phyloP scores from a whole-genome alignment of 2,329 filamentous ascomycete species.

The Intubia oerlemansii region DNA sequence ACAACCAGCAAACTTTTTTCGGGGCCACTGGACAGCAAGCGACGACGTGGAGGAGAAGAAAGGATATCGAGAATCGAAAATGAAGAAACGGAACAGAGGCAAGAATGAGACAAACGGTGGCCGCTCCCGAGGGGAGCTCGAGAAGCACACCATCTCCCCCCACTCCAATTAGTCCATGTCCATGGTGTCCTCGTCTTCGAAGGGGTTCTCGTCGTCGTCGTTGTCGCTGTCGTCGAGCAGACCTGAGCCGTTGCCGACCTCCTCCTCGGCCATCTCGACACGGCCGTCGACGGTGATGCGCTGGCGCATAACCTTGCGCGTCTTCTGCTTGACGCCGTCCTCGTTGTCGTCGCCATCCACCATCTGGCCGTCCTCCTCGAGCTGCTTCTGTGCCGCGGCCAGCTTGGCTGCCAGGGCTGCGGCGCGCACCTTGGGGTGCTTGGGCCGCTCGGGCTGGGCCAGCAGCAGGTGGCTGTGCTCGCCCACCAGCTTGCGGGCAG shows the following conservation, averaged over 20 bases:
- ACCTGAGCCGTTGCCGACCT: constrained; percentile 2
- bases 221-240: constrained; percentile 8
- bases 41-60: too few species aligned
- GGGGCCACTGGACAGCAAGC: too few species aligned
- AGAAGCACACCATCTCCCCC: too few species aligned
- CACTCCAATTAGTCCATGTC: constrained; percentile 4
- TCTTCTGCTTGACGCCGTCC: constrained; percentile 12
- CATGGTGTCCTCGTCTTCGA: constrained; percentile 5
- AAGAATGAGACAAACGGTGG: too few species aligned
- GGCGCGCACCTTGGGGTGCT: constrained; percentile 25
- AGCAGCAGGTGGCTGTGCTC: constrained; percentile 87
- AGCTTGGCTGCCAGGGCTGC: constrained; percentile 13
- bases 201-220: constrained; percentile 11
- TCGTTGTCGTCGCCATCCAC: constrained; percentile 25
- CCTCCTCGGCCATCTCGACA: constrained; percentile 16
- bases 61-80: too few species aligned
- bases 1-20: too few species aligned
- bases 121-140: too few species aligned
- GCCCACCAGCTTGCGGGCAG: constrained; percentile 70
- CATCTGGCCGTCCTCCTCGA: constrained; percentile 27
- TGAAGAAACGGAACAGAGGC: too few species aligned
- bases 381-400: too few species aligned
- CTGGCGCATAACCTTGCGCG: constrained; percentile 17
- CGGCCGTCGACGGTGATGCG: constrained; percentile 16
- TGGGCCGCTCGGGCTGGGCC: constrained; percentile 21